phyloP scores from a whole-genome alignment of 306 rosid genomes.

The Lathyrus oleraceus region DNA sequence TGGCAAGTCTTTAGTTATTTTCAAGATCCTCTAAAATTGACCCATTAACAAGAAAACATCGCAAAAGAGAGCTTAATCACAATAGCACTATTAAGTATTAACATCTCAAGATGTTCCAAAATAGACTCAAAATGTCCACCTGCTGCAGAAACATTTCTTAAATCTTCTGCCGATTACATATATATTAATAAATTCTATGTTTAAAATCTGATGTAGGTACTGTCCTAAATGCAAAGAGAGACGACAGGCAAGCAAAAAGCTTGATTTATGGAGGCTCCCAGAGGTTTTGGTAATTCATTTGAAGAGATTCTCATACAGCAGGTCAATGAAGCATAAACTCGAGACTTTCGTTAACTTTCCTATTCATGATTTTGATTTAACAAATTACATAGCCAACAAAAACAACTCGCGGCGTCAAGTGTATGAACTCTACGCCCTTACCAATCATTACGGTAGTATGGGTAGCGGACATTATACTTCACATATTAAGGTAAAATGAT shows the following conservation, averaged over 20 bases:
- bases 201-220: conserved; percentile 57
- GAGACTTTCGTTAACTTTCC: conserved; percentile 96
- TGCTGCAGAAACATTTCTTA: neutral
- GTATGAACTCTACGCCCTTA: conserved; percentile 86
- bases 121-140: conserved; percentile 2
- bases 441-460: conserved; percentile 97
- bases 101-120: too few relatives aligned
- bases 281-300: conserved; percentile 94
- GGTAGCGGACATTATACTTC: conserved; percentile 99
- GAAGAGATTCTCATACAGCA: conserved; percentile 96
- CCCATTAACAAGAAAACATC: neutral
- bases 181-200: conserved; percentile 1
- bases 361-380: conserved; percentile 85
- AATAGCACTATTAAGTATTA: neutral
- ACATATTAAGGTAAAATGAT: conserved; percentile 77
- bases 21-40: too few relatives aligned
- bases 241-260: conserved; percentile 97
- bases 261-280: conserved; percentile 97
- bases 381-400: conserved; percentile 87
- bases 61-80: neutral
- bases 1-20: neutral
- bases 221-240: conserved; percentile 93
- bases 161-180: neutral
- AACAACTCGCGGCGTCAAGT: conserved; percentile 74
- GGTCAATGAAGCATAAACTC: conserved; percentile 95